Conservation (phyloP, 306 rosid species). For the Neltuma alba region DNA sequence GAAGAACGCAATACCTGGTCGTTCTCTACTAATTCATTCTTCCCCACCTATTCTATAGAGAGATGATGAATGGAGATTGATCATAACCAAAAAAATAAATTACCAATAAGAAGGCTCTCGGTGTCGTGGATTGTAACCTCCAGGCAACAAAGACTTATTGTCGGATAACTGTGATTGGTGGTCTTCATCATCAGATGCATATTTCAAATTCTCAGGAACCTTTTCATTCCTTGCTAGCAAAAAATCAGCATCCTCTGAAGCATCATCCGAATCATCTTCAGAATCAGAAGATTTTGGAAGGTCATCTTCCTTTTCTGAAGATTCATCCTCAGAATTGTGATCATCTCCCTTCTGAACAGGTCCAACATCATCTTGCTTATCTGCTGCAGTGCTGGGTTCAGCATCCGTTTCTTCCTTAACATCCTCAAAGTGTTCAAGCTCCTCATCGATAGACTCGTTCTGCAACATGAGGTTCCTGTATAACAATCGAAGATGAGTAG, state of each 20-base stretch:
- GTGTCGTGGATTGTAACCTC: conserved; percentile 84
- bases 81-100: conserved; percentile 31
- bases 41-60: not conserved
- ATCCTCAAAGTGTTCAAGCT: conserved; percentile 92
- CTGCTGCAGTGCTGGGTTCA: conserved; percentile 44
- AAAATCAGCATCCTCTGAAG: conserved; percentile 53
- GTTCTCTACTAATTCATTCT: not conserved
- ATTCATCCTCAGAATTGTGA: conserved; percentile 51
- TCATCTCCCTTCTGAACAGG: conserved; percentile 38
- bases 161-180: conserved; percentile 45
- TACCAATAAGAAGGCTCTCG: conserved; percentile 91
- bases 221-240: conserved; percentile 48
- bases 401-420: conserved; percentile 65
- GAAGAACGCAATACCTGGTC: too few species aligned
- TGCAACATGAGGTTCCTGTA: conserved; percentile 83
- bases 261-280: conserved; percentile 67
- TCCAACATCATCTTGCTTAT: conserved; percentile 34
- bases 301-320: conserved; percentile 66
- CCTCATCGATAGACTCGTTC: conserved; percentile 79
- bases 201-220: conserved; percentile 33
- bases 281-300: conserved; percentile 60
- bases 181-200: conserved; percentile 35
- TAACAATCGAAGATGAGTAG: conserved; percentile 20
- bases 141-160: conserved; percentile 60
- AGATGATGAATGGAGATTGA: not conserved